These are phyloP conservation scores for Nicotiana paniculata DNA, from an alignment of 257 asterid species.

Conservation along the genomic window DNA sequence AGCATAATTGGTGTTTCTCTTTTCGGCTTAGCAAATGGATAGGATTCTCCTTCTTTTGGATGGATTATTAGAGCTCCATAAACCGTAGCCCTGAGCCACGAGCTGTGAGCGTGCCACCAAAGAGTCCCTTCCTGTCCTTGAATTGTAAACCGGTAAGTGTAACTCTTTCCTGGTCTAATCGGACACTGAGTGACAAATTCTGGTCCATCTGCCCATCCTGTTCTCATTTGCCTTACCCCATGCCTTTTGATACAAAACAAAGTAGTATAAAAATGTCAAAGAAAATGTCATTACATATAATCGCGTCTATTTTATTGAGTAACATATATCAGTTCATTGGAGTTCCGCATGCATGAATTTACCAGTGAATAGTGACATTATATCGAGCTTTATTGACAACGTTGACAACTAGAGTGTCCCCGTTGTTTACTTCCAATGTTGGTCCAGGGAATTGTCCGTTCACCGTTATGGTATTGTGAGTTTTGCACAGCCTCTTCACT, in stretches of 20 bases:
- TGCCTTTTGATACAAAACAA: slow-evolving; percentile 39
- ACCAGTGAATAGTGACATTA: slow-evolving; percentile 87
- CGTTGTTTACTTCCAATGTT: slow-evolving; percentile 64
- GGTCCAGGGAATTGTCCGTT: slow-evolving; percentile 87
- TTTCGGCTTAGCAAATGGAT: slow-evolving; percentile 70
- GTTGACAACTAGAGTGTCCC: slow-evolving; percentile 67
- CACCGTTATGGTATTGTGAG: slow-evolving; percentile 54
- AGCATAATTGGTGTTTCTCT: slow-evolving; percentile 67
- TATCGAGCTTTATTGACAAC: slow-evolving; percentile 66
- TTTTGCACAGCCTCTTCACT: slow-evolving; percentile 93
- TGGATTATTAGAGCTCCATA: slow-evolving; percentile 72
- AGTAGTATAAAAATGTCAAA: background rate
- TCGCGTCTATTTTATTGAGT: background rate
- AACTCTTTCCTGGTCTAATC: slow-evolving; percentile 67
- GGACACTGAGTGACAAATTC: slow-evolving; percentile 88
- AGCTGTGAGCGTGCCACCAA: slow-evolving; percentile 99
- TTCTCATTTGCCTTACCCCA: slow-evolving; percentile 72
- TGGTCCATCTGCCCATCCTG: slow-evolving; percentile 90
- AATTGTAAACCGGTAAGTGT: slow-evolving; percentile 66
- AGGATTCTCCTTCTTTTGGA: slow-evolving; percentile 55
- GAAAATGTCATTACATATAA: background rate
- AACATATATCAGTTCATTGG: background rate
- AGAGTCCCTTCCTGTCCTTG: slow-evolving; percentile 88
- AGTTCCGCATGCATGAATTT: background rate
- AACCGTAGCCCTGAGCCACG: slow-evolving; percentile 92